These are phyloP conservation scores for Trematosphaeria pertusa DNA, from an alignment of 2,329 filamentous ascomycete species.

Conservation along the genomic window DNA sequence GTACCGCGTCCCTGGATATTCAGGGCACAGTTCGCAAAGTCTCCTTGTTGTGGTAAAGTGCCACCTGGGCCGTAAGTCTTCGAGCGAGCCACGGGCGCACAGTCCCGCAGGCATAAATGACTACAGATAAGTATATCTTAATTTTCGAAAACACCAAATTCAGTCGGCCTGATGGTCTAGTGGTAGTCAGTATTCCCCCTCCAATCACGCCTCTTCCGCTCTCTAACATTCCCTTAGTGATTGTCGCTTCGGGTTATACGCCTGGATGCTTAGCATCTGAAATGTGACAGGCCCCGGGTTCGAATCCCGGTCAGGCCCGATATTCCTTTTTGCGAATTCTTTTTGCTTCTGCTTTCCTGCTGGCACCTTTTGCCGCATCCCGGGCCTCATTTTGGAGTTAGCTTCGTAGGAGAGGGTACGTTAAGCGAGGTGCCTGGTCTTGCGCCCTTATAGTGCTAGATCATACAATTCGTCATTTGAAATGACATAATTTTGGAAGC, in stretches of 20 bases:
- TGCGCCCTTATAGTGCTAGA: too few species aligned
- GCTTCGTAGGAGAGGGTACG: too few species aligned
- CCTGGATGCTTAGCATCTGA: constrained; percentile 14
- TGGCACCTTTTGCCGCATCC: neutral
- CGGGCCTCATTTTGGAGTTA: too few species aligned
- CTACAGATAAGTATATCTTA: constrained; percentile 8
- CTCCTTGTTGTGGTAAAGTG: neutral
- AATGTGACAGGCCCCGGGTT: constrained; percentile 39
- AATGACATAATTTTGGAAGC: too few species aligned
- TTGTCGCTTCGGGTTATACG: constrained; percentile 35
- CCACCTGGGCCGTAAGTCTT: neutral
- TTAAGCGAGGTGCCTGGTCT: too few species aligned
- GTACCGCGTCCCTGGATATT: too few species aligned
- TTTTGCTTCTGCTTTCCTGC: neutral
- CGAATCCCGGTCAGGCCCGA: constrained; percentile 24
- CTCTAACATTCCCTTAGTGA: too few species aligned
- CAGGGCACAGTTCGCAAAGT: constrained; percentile 2
- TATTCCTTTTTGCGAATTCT: constrained; percentile 7
- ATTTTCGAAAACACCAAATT: neutral
- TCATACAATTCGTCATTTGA: too few species aligned
- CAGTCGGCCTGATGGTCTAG: constrained; percentile 35
- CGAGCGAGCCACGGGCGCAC: too few species aligned
- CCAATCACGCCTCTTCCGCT: too few species aligned
- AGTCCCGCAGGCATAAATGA: too few species aligned
- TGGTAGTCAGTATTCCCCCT: too few species aligned